Percentiles rank a stretch among this genome's conserved stretches.
Evolutionary conservation across 768 basidiomycete species (phyloP).

Genomic region (Mycena galopus): DNA sequence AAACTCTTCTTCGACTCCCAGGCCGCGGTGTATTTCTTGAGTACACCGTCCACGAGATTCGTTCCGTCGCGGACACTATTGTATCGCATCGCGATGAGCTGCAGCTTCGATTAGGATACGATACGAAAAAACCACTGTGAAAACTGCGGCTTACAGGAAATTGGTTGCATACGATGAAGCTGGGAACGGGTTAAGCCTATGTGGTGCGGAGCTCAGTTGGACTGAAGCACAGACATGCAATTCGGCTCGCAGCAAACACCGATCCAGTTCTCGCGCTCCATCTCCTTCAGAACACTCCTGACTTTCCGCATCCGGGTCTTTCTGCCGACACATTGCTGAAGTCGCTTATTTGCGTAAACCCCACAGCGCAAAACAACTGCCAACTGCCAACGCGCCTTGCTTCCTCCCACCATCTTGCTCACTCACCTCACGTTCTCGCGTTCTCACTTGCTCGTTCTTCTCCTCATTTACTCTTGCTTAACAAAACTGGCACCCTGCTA

Average conservation of each 20-base stretch:
- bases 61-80: constrained; percentile 27
- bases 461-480: too few relatives aligned
- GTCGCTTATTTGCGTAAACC: too few relatives aligned
- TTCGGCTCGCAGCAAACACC: constrained; percentile 34
- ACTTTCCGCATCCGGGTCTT: too few relatives aligned
- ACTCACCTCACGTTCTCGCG: too few relatives aligned
- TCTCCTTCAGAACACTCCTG: constrained; percentile 28
- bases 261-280: constrained; percentile 32
- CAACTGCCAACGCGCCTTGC: too few relatives aligned
- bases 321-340: too few relatives aligned
- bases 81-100: constrained; percentile 32
- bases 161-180: constrained; percentile 32
- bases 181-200: neutral
- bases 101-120: neutral
- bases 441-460: too few relatives aligned
- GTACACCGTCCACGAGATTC: constrained; percentile 15
- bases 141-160: constrained; percentile 21
- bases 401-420: too few relatives aligned
- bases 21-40: constrained; percentile 26
- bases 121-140: neutral
- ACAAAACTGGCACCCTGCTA: too few relatives aligned
- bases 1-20: constrained; percentile 23
- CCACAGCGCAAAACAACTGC: too few relatives aligned
- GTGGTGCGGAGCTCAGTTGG: neutral
- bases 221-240: constrained; percentile 18